Evolutionary conservation across 1,139 yeast species (phyloP).

Genomic region (Pichia sp.): DNA sequence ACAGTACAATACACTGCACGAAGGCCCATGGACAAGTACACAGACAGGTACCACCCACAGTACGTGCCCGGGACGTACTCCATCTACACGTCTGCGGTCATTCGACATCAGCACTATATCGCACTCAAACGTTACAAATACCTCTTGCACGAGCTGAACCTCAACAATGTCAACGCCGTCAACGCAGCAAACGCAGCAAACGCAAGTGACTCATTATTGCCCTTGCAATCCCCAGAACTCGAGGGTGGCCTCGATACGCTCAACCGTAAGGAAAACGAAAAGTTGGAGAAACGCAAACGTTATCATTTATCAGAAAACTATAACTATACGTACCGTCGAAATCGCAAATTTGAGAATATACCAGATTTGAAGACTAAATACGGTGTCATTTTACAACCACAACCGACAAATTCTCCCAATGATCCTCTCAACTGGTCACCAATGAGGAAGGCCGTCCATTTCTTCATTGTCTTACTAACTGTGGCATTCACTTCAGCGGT

Average conservation of each 20-base stretch:
- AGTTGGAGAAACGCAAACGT: constrained; percentile 1
- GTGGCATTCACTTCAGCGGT: constrained; percentile 35
- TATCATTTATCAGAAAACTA: constrained; percentile 10
- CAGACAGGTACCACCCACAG: constrained; percentile 39
- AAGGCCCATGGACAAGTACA: constrained; percentile 40
- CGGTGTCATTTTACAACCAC: constrained; percentile 62
- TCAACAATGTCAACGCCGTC: neutral
- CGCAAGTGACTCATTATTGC: too few species aligned
- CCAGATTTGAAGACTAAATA: constrained; percentile 32
- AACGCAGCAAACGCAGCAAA: too few species aligned
- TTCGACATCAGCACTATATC: constrained; percentile 17
- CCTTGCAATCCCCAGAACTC: too few species aligned
- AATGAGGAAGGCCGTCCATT: constrained; percentile 17
- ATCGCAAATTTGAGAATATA: constrained; percentile 15
- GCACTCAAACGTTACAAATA: constrained; percentile 8
- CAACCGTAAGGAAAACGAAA: neutral
- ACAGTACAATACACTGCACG: too few species aligned
- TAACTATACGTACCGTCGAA: constrained; percentile 15
- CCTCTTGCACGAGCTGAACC: constrained; percentile 1
- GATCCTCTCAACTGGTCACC: constrained; percentile 54
- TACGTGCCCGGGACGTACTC: constrained; percentile 58
- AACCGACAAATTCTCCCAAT: constrained; percentile 69
- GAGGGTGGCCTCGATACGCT: too few species aligned
- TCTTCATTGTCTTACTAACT: constrained; percentile 18
- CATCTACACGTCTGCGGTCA: constrained; percentile 23